A percentile compares a stretch with the other conserved stretches of the same genome.
These are phyloP conservation scores for Melastoma candidum DNA, from an alignment of 441 rosid genomes.

Conservation along the genomic window DNA sequence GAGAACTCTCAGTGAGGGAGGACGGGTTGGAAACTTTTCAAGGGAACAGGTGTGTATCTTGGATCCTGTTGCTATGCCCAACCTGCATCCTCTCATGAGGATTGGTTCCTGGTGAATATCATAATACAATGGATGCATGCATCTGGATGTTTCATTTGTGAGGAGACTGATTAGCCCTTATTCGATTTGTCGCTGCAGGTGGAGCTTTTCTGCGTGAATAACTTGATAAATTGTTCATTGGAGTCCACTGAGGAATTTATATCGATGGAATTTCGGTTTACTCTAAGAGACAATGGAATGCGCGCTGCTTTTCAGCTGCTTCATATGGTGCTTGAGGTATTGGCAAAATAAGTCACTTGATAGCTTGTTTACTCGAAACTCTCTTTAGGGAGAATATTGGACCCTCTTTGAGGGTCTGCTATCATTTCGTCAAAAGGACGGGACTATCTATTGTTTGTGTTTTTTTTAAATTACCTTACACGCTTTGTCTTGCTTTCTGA, in stretches of 20 bases:
- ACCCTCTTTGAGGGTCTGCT: conserved; percentile 3
- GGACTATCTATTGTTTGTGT: neutral
- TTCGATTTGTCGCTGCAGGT: conserved; percentile 42
- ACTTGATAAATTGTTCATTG: conserved; percentile 96
- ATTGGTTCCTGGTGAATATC: neutral
- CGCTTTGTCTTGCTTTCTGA: conserved; percentile 22
- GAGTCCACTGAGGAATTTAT: conserved; percentile 99
- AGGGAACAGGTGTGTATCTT: conserved; percentile 79
- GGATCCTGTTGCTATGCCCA: neutral
- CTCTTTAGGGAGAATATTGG: conserved; percentile 1
- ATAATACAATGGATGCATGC: too few species aligned
- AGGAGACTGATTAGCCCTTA: neutral
- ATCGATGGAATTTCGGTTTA: conserved; percentile 98
- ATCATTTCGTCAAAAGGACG: neutral
- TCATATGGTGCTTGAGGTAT: conserved; percentile 99
- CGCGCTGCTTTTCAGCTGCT: conserved; percentile 96
- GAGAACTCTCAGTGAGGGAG: conserved; percentile 98
- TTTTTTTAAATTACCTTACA: conserved; percentile 11
- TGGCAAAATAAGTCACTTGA: neutral
- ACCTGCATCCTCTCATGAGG: neutral
- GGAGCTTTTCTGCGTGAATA: conserved; percentile 97
- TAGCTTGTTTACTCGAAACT: conserved; percentile 7
- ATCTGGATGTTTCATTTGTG: neutral
- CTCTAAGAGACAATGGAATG: conserved; percentile 97
- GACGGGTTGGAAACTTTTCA: conserved; percentile 95